Percentiles rank a stretch among this genome's conserved stretches.
Evolutionary conservation across 129 eudicot genomes (phyloP).

Genomic region (sunflower (Helianthus annuus)): DNA sequence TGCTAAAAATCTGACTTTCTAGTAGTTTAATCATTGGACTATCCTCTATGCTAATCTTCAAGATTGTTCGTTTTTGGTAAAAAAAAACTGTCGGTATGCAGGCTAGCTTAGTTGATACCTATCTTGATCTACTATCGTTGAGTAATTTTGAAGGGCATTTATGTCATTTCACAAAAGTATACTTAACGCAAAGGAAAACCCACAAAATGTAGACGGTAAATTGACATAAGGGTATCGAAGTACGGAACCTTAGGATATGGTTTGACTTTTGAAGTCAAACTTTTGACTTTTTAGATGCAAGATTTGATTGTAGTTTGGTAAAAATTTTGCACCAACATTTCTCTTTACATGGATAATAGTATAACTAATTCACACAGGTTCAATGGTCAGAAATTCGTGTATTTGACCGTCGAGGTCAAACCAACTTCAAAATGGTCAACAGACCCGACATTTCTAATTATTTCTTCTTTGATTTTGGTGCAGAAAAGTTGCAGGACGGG

Average conservation of each 20-base stretch:
- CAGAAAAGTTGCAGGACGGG: slow-evolving; percentile 62
- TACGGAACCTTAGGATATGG: not conserved
- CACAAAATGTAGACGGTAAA: not conserved
- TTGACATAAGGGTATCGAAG: too few relatives aligned
- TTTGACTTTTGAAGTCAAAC: slow-evolving; percentile 22
- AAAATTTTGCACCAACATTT: not conserved
- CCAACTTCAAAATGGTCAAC: slow-evolving; percentile 11
- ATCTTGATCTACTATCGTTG: too few relatives aligned
- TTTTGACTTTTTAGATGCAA: slow-evolving; percentile 6
- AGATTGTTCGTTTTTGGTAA: too few relatives aligned
- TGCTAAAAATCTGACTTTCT: slow-evolving; percentile 1
- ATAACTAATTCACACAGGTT: slow-evolving; percentile 2
- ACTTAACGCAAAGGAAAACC: not conserved
- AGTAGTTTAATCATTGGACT: not conserved
- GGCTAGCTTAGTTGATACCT: too few relatives aligned
- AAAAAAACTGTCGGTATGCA: too few relatives aligned
- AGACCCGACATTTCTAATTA: slow-evolving; percentile 10
- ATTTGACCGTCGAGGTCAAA: slow-evolving; percentile 9
- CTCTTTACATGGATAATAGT: not conserved
- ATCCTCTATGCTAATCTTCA: not conserved
- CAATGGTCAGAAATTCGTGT: not conserved
- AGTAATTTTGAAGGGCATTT: too few relatives aligned
- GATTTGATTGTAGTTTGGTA: slow-evolving; percentile 1
- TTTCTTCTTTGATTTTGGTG: not conserved
- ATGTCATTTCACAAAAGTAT: too few relatives aligned